Evolutionary conservation across 2,329 filamentous ascomycete genomes (phyloP).

Genomic region (Trichoderma polysporum): DNA sequence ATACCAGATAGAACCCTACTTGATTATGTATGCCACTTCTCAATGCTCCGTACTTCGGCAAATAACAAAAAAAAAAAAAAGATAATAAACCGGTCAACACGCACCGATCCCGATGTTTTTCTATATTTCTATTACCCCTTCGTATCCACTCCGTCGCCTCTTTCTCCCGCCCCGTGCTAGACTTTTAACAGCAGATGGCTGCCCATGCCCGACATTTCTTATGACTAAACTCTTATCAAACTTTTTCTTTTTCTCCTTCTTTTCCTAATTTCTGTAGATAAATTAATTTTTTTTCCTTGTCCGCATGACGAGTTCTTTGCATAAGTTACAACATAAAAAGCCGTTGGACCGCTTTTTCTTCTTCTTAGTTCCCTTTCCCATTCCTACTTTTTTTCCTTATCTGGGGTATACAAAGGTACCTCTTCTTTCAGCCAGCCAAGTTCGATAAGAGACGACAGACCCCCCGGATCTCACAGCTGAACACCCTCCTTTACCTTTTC

Average conservation of each 20-base stretch:
- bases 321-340: not conserved
- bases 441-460: constrained; percentile 2
- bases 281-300: not conserved
- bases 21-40: too few relatives aligned
- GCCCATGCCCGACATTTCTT: constrained; percentile 8
- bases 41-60: not conserved
- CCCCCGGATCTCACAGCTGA: too few relatives aligned
- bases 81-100: not conserved
- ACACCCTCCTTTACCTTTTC: not conserved
- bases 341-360: constrained; percentile 7
- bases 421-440: not conserved
- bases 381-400: constrained; percentile 11
- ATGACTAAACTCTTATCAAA: constrained; percentile 21
- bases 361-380: constrained; percentile 22
- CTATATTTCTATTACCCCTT: constrained; percentile 23
- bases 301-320: not conserved
- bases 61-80: not conserved
- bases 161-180: constrained; percentile 21
- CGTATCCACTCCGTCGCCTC: constrained; percentile 34
- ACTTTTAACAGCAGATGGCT: constrained; percentile 10
- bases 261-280: not conserved
- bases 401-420: not conserved
- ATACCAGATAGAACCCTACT: too few relatives aligned
- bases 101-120: constrained; percentile 5
- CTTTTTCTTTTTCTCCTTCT: not conserved